phyloP scores from a whole-genome alignment of 371 early-diverging fungal genomes.

The Actinomortierella ambigua region DNA sequence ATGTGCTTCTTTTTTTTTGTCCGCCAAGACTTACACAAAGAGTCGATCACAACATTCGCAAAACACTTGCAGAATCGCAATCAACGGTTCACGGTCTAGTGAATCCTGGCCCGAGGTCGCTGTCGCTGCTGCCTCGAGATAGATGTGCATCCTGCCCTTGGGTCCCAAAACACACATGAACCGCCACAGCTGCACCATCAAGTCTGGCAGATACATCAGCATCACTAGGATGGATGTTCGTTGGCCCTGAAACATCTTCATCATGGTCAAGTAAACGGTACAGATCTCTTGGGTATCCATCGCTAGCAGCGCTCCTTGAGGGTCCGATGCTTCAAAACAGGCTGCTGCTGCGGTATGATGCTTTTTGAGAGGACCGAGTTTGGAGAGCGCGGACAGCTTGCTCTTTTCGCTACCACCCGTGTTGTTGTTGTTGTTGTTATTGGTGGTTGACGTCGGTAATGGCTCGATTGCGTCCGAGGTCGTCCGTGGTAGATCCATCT shows the following conservation, averaged over 20 bases:
- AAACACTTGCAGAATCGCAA: slow-evolving; percentile 63
- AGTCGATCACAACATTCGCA: slow-evolving; percentile 64
- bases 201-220: slow-evolving; percentile 60
- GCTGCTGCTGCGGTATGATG: not conserved
- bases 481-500: slow-evolving; percentile 29
- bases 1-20: no score
- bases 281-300: slow-evolving; percentile 61
- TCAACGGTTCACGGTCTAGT: slow-evolving; percentile 62
- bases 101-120: slow-evolving; percentile 35
- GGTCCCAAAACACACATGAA: slow-evolving; percentile 67
- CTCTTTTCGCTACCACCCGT: slow-evolving; percentile 1
- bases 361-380: not conserved
- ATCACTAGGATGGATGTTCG: slow-evolving; percentile 59
- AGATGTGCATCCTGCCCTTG: slow-evolving; percentile 58
- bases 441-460: not conserved
- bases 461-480: slow-evolving; percentile 5
- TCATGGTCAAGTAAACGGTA: slow-evolving; percentile 54
- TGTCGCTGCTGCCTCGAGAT: slow-evolving; percentile 54
- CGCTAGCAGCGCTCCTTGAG: slow-evolving; percentile 46
- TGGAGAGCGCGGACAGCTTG: slow-evolving; percentile 4
- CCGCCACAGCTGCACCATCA: slow-evolving; percentile 68
- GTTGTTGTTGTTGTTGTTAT: slow-evolving; percentile 4
- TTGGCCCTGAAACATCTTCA: slow-evolving; percentile 51
- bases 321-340: slow-evolving; percentile 14
- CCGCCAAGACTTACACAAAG: slow-evolving; percentile 53